Base-by-base conservation (phyloP, 1,284 basidiomycete genomes). In the Cutaneotrichosporon cavernicola region DNA sequence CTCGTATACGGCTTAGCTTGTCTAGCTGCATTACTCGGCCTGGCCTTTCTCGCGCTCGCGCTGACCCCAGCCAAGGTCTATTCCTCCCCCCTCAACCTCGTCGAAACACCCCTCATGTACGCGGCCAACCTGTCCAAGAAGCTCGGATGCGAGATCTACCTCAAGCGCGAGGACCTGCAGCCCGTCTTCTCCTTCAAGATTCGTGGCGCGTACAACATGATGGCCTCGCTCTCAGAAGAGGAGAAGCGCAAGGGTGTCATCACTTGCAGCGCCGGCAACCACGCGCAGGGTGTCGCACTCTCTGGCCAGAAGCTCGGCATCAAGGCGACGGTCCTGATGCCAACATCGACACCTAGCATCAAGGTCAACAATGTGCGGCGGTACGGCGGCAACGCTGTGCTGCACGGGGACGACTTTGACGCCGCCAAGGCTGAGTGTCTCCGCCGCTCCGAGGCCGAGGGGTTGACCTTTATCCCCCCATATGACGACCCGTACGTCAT, bases 141-240 rank as follows among this genome's bases (percentile, higher is more conserved):
- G 67, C 84, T 97, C 1, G 97, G 97, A 2, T 95, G 93, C 77
- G 87, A 78, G 73, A 90, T 99, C 79, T 92, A 90, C 86, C 86
- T 99, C 66, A 99, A 99, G 84, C 87, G 97, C 49, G 97, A 99
- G 82, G 97, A 99, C 73, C 79, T 97, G 86, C 97, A 99, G 66
- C 92, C 97, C 69, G 97, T 99, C 18, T 99, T 99, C 80, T 93
- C 90, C 77, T 99, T 99, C 88, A 99, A 99, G 78, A 93, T 97
- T 62, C 85, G 97, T 9, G 97, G 97, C 30, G 97, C 97, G 21
- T 99, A 97, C 84, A 99, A 99, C 81, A 92, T 98, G 79, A 99
- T 99, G 97, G 91, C 92, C 7, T 87, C 87, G 79, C 83, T 99
- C 52, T 84, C 85, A 11, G 88, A 90, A 30, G 92, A 94, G 65